phyloP scores from a whole-genome alignment of 2,329 filamentous ascomycete species.

The Scorias spongiosa region DNA sequence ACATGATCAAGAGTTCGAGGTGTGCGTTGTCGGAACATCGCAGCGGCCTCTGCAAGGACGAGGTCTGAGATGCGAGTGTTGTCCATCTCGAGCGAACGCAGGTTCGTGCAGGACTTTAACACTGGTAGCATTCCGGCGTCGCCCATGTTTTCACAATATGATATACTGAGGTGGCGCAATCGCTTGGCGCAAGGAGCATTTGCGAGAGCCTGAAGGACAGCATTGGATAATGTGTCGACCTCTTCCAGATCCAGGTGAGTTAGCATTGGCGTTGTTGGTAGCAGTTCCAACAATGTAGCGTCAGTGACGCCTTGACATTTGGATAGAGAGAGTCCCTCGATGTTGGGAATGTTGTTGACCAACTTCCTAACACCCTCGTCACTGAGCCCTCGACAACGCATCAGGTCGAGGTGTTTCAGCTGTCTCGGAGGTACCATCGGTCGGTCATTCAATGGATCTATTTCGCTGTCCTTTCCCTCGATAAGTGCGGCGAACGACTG shows the following conservation, averaged over 20 bases:
- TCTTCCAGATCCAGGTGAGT: slow-evolving; percentile 87
- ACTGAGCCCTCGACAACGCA: slow-evolving; percentile 60
- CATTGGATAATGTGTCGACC: slow-evolving; percentile 60
- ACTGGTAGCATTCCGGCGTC: slow-evolving; percentile 74
- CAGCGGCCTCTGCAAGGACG: slow-evolving; percentile 67
- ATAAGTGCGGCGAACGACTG: slow-evolving; percentile 58
- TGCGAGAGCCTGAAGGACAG: slow-evolving; percentile 57
- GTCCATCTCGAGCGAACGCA: slow-evolving; percentile 70
- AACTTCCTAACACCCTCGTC: slow-evolving; percentile 56
- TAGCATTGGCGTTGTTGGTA: slow-evolving; percentile 60
- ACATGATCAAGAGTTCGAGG: slow-evolving; percentile 25
- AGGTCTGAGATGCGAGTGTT: slow-evolving; percentile 86
- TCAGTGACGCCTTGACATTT: slow-evolving; percentile 65
- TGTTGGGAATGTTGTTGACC: slow-evolving; percentile 56
- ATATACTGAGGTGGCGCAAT: slow-evolving; percentile 71
- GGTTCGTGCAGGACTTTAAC: slow-evolving; percentile 54
- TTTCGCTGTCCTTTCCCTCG: slow-evolving; percentile 58
- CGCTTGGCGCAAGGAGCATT: slow-evolving; percentile 56
- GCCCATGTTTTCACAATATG: slow-evolving; percentile 74
- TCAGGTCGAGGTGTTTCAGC: slow-evolving; percentile 73
- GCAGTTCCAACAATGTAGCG: slow-evolving; percentile 51
- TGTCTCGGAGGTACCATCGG: slow-evolving; percentile 63
- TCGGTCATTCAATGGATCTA: slow-evolving; percentile 64
- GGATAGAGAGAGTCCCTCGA: slow-evolving; percentile 72
- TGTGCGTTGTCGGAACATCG: slow-evolving; percentile 51